A percentile compares a stretch with the other conserved stretches of the same genome.
These are phyloP conservation scores for Lactarius quietus DNA, from an alignment of 768 basidiomycete species.

Conservation along the genomic window DNA sequence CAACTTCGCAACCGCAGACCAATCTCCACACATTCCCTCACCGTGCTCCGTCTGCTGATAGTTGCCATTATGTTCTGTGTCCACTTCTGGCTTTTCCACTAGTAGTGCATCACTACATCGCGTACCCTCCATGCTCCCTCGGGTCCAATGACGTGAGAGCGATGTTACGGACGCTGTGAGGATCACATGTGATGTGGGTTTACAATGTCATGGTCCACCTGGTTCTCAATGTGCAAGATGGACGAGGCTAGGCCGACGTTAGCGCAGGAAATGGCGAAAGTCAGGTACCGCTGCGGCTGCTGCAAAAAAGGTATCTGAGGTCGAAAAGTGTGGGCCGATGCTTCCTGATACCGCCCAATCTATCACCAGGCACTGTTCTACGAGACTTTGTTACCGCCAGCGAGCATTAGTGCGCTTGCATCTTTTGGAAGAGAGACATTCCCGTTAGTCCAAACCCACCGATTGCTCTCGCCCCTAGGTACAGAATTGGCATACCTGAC, in stretches of 20 bases:
- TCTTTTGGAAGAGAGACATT: too few relatives aligned
- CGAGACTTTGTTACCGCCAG: slow-evolving; percentile 91
- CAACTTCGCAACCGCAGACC: too few relatives aligned
- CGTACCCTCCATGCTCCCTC: too few relatives aligned
- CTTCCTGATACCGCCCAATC: slow-evolving; percentile 34
- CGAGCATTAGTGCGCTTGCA: slow-evolving; percentile 92
- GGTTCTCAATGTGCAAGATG: slow-evolving; percentile 88
- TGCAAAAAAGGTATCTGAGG: slow-evolving; percentile 47
- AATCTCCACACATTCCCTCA: too few relatives aligned
- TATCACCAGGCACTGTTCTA: slow-evolving; percentile 49
- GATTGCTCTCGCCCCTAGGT: too few relatives aligned
- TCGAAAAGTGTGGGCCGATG: slow-evolving; percentile 54
- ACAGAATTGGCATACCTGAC: too few relatives aligned
- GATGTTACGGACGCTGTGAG: slow-evolving; percentile 94
- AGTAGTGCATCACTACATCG: too few relatives aligned
- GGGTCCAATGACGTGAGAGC: too few relatives aligned
- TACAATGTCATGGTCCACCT: slow-evolving; percentile 91
- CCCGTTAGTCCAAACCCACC: too few relatives aligned
- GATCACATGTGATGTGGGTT: slow-evolving; percentile 70
- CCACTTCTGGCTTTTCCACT: too few relatives aligned
- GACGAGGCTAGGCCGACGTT: slow-evolving; percentile 81
- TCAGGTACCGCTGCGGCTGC: slow-evolving; percentile 54
- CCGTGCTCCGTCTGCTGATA: too few relatives aligned
- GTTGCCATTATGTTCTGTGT: too few relatives aligned
- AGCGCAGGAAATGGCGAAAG: slow-evolving; percentile 64